Conservation (phyloP, 768 basidiomycete species). For the Porphyrellus cyaneotinctus region DNA sequence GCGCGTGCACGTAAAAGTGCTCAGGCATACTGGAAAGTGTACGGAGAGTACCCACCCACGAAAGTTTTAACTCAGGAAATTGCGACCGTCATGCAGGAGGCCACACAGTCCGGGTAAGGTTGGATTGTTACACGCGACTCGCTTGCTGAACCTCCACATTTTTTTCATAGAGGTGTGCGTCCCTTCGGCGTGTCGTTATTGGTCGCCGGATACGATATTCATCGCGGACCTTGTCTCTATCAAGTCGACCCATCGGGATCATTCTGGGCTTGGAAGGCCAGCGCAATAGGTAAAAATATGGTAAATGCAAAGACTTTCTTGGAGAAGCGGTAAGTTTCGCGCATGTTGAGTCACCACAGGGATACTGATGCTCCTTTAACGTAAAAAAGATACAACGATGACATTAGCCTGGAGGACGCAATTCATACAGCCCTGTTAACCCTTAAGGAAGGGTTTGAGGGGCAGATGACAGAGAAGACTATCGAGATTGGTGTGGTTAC, state of each 20-base stretch:
- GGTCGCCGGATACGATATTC: slow-evolving; percentile 94
- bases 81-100: slow-evolving; percentile 97
- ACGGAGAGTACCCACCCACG: slow-evolving; percentile 97
- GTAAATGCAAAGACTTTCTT: slow-evolving; percentile 99
- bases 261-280: slow-evolving; percentile 99
- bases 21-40: slow-evolving; percentile 99
- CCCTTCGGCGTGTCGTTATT: slow-evolving; percentile 98
- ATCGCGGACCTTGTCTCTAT: slow-evolving; percentile 94
- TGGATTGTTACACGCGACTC: slow-evolving; percentile 18
- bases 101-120: slow-evolving; percentile 94
- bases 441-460: slow-evolving; percentile 98
- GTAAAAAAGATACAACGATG: slow-evolving; percentile 87
- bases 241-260: slow-evolving; percentile 99
- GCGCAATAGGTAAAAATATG: slow-evolving; percentile 99
- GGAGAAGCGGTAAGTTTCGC: slow-evolving; percentile 81
- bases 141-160: slow-evolving; percentile 30
- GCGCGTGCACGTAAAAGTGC: slow-evolving; percentile 95
- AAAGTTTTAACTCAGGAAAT: slow-evolving; percentile 95
- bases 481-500: slow-evolving; percentile 98
- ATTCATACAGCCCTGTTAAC: slow-evolving; percentile 98
- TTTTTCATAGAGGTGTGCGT: slow-evolving; percentile 79
- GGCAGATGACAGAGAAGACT: slow-evolving; percentile 99
- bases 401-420: slow-evolving; percentile 97
- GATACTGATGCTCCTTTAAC: slow-evolving; percentile 14
- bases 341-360: slow-evolving; percentile 22